Conservation (phyloP, 208 protist genomes). For the Acanthamoeba royreba region DNA sequence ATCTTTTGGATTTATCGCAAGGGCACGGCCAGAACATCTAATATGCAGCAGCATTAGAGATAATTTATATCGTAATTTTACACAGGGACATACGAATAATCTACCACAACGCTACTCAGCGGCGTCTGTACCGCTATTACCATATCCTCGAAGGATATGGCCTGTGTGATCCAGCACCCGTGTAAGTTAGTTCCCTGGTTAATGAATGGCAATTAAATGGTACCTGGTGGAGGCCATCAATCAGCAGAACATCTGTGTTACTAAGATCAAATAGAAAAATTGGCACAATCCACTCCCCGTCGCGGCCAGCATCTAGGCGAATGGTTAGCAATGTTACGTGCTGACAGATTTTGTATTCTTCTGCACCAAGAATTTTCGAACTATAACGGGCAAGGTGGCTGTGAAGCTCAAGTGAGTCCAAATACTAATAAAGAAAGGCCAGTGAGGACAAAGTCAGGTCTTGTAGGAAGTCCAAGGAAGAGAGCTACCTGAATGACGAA, state of each 20-base stretch:
- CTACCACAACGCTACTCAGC: neutral
- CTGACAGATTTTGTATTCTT: neutral
- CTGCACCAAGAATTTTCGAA: neutral
- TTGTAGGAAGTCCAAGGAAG: neutral
- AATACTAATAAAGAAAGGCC: neutral
- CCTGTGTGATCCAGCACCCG: neutral
- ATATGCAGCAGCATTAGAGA: neutral
- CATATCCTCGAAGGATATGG: constrained; percentile 1
- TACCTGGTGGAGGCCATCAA: neutral
- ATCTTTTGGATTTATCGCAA: neutral
- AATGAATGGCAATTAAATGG: neutral
- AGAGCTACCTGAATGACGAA: neutral
- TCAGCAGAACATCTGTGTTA: neutral
- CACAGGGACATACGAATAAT: neutral
- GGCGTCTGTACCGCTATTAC: neutral
- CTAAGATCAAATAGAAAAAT: neutral
- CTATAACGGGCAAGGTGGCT: neutral
- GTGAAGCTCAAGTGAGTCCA: constrained; percentile 9
- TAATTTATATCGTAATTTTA: neutral
- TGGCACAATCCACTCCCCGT: neutral
- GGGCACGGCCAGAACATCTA: neutral
- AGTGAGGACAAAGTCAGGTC: neutral
- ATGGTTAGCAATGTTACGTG: neutral
- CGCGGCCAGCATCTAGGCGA: neutral
- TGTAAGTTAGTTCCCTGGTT: neutral